Evolutionary conservation across 2,329 filamentous ascomycete genomes (phyloP).

Genomic region (Trichoderma koningii): DNA sequence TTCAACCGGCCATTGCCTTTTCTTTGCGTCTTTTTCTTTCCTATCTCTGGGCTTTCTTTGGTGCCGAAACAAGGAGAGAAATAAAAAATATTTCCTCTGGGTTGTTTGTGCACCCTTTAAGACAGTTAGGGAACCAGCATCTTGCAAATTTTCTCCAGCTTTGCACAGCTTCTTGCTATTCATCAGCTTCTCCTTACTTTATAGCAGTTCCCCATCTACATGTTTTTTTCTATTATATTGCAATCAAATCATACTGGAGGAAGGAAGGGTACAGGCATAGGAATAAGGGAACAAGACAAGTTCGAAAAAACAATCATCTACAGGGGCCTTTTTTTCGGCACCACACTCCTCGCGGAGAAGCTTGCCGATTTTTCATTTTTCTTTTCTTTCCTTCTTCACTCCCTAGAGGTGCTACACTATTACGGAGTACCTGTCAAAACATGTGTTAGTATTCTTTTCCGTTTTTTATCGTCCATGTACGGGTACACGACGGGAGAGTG

Average conservation of each 20-base stretch:
- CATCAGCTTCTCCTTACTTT: constrained; percentile 7
- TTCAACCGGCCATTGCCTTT: constrained; percentile 8
- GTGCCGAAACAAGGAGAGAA: neutral
- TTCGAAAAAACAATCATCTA: neutral
- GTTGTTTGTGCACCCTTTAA: too few species aligned
- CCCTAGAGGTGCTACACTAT: too few species aligned
- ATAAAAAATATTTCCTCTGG: neutral
- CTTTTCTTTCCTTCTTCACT: too few species aligned
- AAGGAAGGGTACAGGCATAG: neutral
- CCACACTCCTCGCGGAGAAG: constrained; percentile 22
- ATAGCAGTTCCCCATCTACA: neutral
- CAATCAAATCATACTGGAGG: neutral
- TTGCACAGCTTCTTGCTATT: constrained; percentile 7
- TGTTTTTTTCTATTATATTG: neutral
- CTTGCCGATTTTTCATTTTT: neutral
- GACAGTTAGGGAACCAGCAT: neutral
- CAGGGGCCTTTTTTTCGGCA: constrained; percentile 15
- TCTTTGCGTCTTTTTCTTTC: constrained; percentile 14
- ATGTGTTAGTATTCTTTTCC: neutral
- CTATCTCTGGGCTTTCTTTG: neutral
- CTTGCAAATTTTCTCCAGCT: neutral
- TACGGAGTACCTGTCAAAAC: neutral
- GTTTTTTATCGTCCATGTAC: neutral
- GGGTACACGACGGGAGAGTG: neutral
- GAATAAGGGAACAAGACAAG: neutral